Conservation (phyloP, 257 asterid genomes). For the Vinca minor region DNA sequence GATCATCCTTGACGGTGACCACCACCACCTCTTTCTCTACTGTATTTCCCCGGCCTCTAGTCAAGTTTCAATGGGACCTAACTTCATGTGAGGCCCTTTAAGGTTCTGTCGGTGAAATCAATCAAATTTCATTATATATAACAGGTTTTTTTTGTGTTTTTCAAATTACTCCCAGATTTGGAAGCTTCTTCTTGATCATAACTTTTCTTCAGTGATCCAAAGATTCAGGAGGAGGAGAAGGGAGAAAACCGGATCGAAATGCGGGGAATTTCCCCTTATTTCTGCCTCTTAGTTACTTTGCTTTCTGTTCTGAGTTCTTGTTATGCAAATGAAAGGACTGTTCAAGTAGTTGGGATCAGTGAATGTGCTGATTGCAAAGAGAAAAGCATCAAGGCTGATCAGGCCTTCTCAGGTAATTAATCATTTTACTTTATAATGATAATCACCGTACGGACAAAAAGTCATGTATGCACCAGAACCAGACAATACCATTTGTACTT, state of each 20-base stretch:
- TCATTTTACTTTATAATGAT: no score
- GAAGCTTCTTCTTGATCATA: background rate
- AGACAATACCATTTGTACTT: no score
- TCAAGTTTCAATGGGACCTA: constrained; percentile 49
- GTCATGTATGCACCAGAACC: no score
- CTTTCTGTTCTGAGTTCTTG: constrained; percentile 19
- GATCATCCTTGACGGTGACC: constrained; percentile 28
- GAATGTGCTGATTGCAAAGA: constrained; percentile 52
- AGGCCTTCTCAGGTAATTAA: constrained; percentile 38
- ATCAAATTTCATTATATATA: constrained; percentile 14
- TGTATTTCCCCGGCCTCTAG: constrained; percentile 5
- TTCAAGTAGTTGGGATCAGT: constrained; percentile 35
- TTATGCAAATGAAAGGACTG: constrained; percentile 22
- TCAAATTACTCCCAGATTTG: constrained; percentile 1
- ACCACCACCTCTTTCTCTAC: constrained; percentile 17
- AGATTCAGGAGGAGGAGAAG: background rate
- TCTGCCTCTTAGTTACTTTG: constrained; percentile 22
- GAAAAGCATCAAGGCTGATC: constrained; percentile 24
- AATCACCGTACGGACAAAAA: no score
- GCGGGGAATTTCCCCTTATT: constrained; percentile 23
- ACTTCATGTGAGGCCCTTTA: constrained; percentile 70
- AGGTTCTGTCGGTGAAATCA: constrained; percentile 35
- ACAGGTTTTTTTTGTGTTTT: background rate
- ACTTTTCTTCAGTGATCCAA: background rate
- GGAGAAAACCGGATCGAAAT: constrained; percentile 6